Conservation (phyloP, 768 basidiomycete genomes). For the Boletus tomentosulus region DNA sequence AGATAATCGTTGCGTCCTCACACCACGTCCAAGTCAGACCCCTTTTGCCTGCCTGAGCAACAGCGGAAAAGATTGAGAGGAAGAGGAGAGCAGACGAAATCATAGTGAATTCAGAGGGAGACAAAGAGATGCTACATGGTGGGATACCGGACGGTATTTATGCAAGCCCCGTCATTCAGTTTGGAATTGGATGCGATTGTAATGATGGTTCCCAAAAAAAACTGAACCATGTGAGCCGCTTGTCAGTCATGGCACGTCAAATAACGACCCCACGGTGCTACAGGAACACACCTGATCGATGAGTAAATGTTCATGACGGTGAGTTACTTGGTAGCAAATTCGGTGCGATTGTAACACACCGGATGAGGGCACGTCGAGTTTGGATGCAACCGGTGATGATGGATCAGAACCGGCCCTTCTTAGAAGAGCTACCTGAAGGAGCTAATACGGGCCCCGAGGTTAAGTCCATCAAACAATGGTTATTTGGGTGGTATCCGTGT, state of each 20-base stretch:
- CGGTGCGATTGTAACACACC: background rate
- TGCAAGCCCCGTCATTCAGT: background rate
- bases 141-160: conserved; percentile 11
- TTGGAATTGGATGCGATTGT: background rate
- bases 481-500: background rate
- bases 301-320: background rate
- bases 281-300: background rate
- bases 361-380: background rate
- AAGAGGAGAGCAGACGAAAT: conserved; percentile 14
- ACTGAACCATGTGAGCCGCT: background rate
- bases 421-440: background rate
- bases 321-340: background rate
- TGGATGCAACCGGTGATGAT: conserved; percentile 1
- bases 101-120: conserved; percentile 9
- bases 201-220: background rate
- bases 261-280: background rate
- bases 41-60: conserved; percentile 34
- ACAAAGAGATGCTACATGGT: background rate
- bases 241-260: background rate
- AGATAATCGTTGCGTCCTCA: conserved; percentile 2
- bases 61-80: conserved; percentile 13
- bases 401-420: background rate
- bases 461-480: background rate
- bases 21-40: conserved; percentile 38
- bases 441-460: background rate